A percentile compares a stretch with the other conserved stretches of the same genome.
phyloP scores from a whole-genome alignment of 768 basidiomycete genomes.

The Rhizopogon roseolus region DNA sequence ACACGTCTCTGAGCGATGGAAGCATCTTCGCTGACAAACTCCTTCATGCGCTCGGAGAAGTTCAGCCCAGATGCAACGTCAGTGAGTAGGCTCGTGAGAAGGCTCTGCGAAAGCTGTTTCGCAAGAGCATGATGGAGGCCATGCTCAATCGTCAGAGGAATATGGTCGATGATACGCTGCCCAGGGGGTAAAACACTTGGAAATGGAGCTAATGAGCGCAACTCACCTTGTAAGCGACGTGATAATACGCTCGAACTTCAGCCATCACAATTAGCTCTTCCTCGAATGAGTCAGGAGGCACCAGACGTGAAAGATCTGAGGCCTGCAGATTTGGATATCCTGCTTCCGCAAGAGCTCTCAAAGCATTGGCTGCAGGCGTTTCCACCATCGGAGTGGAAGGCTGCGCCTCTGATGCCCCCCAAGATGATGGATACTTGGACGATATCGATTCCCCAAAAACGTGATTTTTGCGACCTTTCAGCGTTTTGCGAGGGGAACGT shows the following conservation, averaged over 20 bases:
- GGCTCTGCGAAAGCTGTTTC: conserved; percentile 25
- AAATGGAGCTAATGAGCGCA: neutral
- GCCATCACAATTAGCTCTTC: conserved; percentile 44
- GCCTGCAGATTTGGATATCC: conserved; percentile 19
- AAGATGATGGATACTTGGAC: too few species aligned
- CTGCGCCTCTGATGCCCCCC: too few species aligned
- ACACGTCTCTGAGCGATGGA: conserved; percentile 27
- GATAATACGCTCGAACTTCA: conserved; percentile 44
- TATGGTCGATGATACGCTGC: conserved; percentile 51
- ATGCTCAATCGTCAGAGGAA: conserved; percentile 47
- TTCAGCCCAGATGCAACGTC: conserved; percentile 10
- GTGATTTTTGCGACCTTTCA: too few species aligned
- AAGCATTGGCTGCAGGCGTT: conserved; percentile 7
- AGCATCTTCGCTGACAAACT: conserved; percentile 45
- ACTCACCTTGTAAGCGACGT: conserved; percentile 43
- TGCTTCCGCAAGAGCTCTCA: conserved; percentile 25
- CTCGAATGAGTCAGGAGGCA: conserved; percentile 15
- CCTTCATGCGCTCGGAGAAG: conserved; percentile 28
- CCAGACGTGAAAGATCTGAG: conserved; percentile 15
- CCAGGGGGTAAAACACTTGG: neutral
- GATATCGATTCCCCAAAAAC: too few species aligned
- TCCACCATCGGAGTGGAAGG: neutral
- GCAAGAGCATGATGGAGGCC: conserved; percentile 37
- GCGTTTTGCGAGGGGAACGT: neutral
- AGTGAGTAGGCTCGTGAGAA: conserved; percentile 30